These are phyloP conservation scores for Mycosphaerella sp. DNA, from an alignment of 2,329 filamentous ascomycete genomes.

Conservation along the genomic window DNA sequence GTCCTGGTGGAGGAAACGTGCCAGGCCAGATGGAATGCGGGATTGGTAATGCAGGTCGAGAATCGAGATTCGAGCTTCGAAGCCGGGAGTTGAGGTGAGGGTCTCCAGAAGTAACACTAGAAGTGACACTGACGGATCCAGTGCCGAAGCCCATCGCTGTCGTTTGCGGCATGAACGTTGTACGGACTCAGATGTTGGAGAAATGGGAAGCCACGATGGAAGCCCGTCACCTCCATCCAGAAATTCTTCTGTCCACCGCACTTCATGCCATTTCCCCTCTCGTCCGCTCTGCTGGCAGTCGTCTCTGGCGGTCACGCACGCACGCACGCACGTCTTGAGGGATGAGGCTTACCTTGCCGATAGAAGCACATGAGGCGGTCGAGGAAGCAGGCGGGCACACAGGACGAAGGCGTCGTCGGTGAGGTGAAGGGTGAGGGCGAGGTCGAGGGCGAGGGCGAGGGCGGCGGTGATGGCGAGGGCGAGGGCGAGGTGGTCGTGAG, in stretches of 20 bases:
- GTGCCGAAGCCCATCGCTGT: background rate
- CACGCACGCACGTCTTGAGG: background rate
- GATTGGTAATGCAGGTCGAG: background rate
- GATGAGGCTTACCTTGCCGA: conserved; percentile 7
- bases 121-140: background rate
- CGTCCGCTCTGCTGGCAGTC: background rate
- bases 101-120: background rate
- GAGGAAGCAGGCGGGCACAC: conserved; percentile 7
- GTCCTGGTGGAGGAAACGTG: background rate
- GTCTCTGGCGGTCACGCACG: background rate
- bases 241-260: background rate
- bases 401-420: conserved; percentile 12
- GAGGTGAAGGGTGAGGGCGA: background rate
- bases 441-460: background rate
- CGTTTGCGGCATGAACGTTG: background rate
- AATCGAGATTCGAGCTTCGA: background rate
- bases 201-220: conserved; percentile 6
- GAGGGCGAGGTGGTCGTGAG: conserved; percentile 20
- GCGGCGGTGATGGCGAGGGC: background rate
- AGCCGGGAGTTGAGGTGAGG: background rate
- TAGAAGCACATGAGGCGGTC: conserved; percentile 8
- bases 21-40: background rate
- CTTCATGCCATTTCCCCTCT: background rate
- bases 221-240: conserved; percentile 1
- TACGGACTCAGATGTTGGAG: conserved; percentile 5